These are phyloP conservation scores for Boletus smithii DNA, from an alignment of 1,284 basidiomycete genomes.

Conservation along the genomic window DNA sequence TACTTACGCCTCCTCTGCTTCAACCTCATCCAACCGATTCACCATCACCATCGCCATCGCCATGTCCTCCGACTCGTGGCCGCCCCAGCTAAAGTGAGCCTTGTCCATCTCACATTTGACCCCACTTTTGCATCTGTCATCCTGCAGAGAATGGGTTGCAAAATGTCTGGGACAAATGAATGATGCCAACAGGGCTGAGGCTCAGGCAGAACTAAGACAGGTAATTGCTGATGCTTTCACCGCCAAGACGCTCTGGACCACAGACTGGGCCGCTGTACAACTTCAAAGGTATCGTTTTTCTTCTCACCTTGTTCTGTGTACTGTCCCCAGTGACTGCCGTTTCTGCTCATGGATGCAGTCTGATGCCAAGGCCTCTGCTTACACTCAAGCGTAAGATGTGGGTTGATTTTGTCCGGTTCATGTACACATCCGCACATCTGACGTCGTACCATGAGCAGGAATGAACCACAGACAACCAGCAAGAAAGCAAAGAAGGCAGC, in stretches of 20 bases:
- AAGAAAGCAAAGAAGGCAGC: conserved; percentile 71
- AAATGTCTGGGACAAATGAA: conserved; percentile 80
- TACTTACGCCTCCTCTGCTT: neutral
- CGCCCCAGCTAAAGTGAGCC: conserved; percentile 56
- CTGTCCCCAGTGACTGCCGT: conserved; percentile 23
- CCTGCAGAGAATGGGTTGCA: conserved; percentile 76
- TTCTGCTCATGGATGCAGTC: conserved; percentile 39
- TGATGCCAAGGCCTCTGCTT: conserved; percentile 59
- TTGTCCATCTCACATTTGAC: conserved; percentile 1
- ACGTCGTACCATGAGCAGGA: conserved; percentile 30
- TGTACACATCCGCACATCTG: conserved; percentile 1
- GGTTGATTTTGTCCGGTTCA: conserved; percentile 12
- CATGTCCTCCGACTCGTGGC: conserved; percentile 66
- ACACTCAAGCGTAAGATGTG: conserved; percentile 70
- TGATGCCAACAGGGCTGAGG: conserved; percentile 68
- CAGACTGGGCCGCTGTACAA: conserved; percentile 81
- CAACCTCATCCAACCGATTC: conserved; percentile 4
- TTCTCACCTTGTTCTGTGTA: conserved; percentile 4
- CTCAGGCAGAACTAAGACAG: conserved; percentile 79
- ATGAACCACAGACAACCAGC: conserved; percentile 40
- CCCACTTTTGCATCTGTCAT: conserved; percentile 1
- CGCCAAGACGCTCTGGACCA: conserved; percentile 80
- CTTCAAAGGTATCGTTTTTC: conserved; percentile 61
- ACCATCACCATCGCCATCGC: conserved; percentile 31
- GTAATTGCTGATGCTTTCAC: conserved; percentile 82